phyloP scores from a whole-genome alignment of 805 yeast species.

The Jamesozyma rosinii region DNA sequence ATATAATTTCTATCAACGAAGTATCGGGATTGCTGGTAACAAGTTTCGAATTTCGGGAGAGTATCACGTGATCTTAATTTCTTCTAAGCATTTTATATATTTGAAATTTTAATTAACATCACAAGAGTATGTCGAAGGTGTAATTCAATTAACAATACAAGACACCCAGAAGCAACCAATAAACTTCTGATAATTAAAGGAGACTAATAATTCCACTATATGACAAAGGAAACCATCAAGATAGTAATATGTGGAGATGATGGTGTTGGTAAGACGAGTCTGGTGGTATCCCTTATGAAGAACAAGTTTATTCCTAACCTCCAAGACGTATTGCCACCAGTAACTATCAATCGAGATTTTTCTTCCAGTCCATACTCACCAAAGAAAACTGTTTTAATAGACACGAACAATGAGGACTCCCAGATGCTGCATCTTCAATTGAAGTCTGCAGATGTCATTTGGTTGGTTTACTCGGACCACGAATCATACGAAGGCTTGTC shows the following conservation, averaged over 20 bases:
- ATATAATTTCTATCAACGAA: too few relatives aligned
- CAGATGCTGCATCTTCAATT: conserved; percentile 57
- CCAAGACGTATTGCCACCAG: conserved; percentile 72
- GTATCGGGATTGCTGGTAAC: too few relatives aligned
- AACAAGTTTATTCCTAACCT: conserved; percentile 70
- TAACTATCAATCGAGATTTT: conserved; percentile 70
- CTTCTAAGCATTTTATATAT: too few relatives aligned
- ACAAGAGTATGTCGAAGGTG: too few relatives aligned
- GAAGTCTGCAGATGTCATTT: conserved; percentile 78
- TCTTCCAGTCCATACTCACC: conserved; percentile 51
- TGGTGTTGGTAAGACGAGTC: conserved; percentile 74
- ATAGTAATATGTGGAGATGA: conserved; percentile 94
- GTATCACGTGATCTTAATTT: background rate
- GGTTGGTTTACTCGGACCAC: conserved; percentile 91
- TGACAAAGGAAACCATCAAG: conserved; percentile 49
- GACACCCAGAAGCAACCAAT: too few relatives aligned
- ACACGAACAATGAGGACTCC: conserved; percentile 65
- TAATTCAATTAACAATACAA: too few relatives aligned
- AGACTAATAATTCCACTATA: too few relatives aligned
- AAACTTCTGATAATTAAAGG: too few relatives aligned
- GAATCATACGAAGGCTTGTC: conserved; percentile 89
- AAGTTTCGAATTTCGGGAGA: too few relatives aligned
- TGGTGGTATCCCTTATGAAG: conserved; percentile 72
- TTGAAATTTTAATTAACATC: too few relatives aligned
- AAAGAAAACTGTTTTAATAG: conserved; percentile 63